Evolutionary conservation across 2,329 filamentous ascomycete species (phyloP), one percentile per base, ranked within the genome.

Genomic region (Sclerotinia spermophila): DNA sequence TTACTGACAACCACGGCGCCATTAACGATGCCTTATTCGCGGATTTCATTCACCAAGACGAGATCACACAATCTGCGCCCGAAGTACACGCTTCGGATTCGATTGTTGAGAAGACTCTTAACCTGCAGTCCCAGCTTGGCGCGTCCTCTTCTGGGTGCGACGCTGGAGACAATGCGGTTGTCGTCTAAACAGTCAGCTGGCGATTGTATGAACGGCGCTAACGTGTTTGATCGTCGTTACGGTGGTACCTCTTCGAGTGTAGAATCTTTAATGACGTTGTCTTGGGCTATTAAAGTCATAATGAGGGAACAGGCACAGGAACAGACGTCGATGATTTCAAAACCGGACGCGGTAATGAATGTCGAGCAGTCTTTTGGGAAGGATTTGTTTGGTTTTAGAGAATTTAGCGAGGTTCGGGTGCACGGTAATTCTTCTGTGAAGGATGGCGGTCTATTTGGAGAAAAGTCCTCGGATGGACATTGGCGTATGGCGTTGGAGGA

Each of bases 91-190:
- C 77, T 80, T 73, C 76, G 78, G 77, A 78, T 78, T 71, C 71
- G 76, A 73, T 76, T 79, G 76, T 76, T 80, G 76, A 78, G 78
- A 78, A 75, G 78, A 83, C 88, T 90, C 81, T 86, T 90, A 86
- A 86, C 89, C 87, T 86, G 89, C 89, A 90, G 88, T 88, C 88
- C 88, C 86, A 85, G 83, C 81, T 85, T 90, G 89, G 89, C 89
- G 89, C 89, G 89, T 90, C 89, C 89, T 79, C 83, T 90, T 78
- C 83, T 82, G 88, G 88, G 90, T 90, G 89, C 89, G 89, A 91
- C 89, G 87, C 85, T 89, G 87, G 86, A 81, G 85, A 87, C 86
- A 84, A 87, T 91, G 89, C 89, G 88, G 89, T 90, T 87, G 85
- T 86, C 86, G 81, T 88, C 86, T 88, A 83, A 77, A 75, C 76